Base-by-base conservation (phyloP, 257 asterid genomes). In the Ligustrum vulgare region DNA sequence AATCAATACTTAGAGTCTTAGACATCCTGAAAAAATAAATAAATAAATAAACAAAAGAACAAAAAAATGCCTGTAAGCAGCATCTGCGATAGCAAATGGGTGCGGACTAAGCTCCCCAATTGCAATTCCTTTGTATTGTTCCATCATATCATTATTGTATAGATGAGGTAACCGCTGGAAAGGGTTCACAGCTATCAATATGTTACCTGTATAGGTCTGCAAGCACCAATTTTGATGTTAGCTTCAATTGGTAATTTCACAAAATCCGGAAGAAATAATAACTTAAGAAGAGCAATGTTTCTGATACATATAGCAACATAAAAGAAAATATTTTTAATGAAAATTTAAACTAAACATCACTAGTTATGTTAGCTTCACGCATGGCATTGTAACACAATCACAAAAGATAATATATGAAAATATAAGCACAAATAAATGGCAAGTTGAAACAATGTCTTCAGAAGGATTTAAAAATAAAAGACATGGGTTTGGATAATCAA, bases 151-250 rank as follows among this genome's bases (percentile, higher is more conserved):
- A 58, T 78, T 84, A 76, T 73, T 88, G 84, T 93, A 91, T 58
- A 93, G 80, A 85, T 93, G 94, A 77, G 90, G 85, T 78, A 91
- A 75, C 80, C 93, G 84, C 82, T 91, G 89, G 75, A 93, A 91
- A 62, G 98, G 97, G 75, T 93, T 93, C 81, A 93, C 93, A 20
- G 98, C 97, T 77, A 93, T 93, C 93, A 93, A 79, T 79, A 93
- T 93, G 84, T 82, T 91, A 62, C 98, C 98, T 18, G 98, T 90
- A 78, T 89, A 93, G 69, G 98, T 93, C 98, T 93, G 88, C 85
- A 77, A 79, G 83, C 60, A 75, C 23, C 23, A 39, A 54, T 74
- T 73, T 72, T 45, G 16, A 54, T 32, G 36, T 84, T 73, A 80
- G 83, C 56, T 33, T 54, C 73, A 74, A 75, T 58, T 39, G 5